These are phyloP conservation scores for Colletotrichum spinosum DNA, from an alignment of 2,329 filamentous ascomycete species.

Conservation along the genomic window DNA sequence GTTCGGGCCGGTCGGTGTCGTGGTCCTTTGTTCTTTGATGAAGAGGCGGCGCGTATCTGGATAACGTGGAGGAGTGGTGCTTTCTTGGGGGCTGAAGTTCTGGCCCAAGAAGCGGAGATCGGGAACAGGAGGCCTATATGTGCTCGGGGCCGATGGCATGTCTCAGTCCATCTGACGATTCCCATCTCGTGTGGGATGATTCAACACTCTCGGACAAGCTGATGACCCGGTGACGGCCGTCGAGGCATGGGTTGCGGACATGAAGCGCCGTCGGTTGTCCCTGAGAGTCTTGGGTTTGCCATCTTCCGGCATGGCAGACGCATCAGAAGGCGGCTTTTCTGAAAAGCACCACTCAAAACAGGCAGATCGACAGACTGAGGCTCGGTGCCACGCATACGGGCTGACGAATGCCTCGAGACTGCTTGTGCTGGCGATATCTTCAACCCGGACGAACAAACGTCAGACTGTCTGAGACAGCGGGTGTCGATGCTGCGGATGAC, in stretches of 20 bases:
- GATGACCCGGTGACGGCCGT: neutral
- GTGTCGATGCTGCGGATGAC: slow-evolving; percentile 15
- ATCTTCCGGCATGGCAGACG: neutral
- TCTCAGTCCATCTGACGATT: neutral
- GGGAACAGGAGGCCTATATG: neutral
- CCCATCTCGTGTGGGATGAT: neutral
- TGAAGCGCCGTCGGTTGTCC: too few species aligned
- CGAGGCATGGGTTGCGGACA: too few species aligned
- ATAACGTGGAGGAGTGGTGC: neutral
- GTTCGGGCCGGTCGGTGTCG: slow-evolving; percentile 7
- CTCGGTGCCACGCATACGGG: neutral
- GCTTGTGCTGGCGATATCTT: neutral
- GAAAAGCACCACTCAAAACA: neutral
- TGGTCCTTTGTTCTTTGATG: slow-evolving; percentile 17
- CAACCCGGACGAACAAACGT: slow-evolving; percentile 1
- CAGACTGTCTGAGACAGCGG: slow-evolving; percentile 30
- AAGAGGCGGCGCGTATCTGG: slow-evolving; percentile 2
- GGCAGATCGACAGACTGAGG: slow-evolving; percentile 3
- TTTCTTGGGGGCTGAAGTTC: neutral
- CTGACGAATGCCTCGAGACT: neutral
- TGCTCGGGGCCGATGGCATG: neutral
- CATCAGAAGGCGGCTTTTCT: neutral
- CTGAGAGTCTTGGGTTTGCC: neutral
- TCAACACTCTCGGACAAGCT: neutral
- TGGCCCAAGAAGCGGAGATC: neutral